A percentile compares a stretch with the other conserved stretches of the same genome.
These are phyloP conservation scores for Alloascoidea hylecoeti DNA, from an alignment of 805 yeast species.

Conservation along the genomic window DNA sequence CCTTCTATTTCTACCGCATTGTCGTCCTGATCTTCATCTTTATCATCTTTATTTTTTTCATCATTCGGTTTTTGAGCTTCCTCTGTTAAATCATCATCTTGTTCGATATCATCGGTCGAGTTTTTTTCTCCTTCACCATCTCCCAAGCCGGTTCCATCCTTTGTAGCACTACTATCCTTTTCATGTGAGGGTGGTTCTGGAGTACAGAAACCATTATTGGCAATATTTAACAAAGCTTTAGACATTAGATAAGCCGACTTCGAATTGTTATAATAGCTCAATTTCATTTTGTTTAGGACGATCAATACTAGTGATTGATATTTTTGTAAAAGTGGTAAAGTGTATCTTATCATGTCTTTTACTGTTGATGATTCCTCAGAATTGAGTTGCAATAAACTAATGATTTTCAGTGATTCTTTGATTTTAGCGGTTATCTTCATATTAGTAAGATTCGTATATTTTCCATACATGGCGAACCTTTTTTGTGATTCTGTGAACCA, in stretches of 20 bases:
- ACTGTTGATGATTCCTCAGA: conserved; percentile 21
- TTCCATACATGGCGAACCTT: conserved; percentile 25
- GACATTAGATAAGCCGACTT: conserved; percentile 50
- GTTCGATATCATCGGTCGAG: conserved; percentile 74
- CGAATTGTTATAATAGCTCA: conserved; percentile 37
- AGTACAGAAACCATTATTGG: conserved; percentile 81
- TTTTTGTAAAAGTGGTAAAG: conserved; percentile 48
- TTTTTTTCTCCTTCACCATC: conserved; percentile 84
- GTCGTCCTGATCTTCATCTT: conserved; percentile 64
- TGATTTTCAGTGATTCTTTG: conserved; percentile 17
- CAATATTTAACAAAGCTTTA: conserved; percentile 38
- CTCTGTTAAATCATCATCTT: conserved; percentile 81
- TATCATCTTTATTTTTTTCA: conserved; percentile 58
- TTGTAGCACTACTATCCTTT: conserved; percentile 42
- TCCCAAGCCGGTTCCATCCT: conserved; percentile 87
- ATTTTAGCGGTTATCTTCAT: conserved; percentile 23
- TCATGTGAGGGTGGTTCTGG: conserved; percentile 68
- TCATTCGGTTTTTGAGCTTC: conserved; percentile 35
- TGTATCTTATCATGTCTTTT: conserved; percentile 35
- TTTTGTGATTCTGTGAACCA: conserved; percentile 49
- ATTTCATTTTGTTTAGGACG: conserved; percentile 28
- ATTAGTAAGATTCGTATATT: conserved; percentile 24
- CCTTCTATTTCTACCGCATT: conserved; percentile 93
- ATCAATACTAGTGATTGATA: conserved; percentile 35
- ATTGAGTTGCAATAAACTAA: conserved; percentile 24